Percentiles rank a stretch among this genome's conserved stretches.
phyloP scores from a whole-genome alignment of 2,329 filamentous ascomycete genomes.

The Penicillium aurantiogriseum region DNA sequence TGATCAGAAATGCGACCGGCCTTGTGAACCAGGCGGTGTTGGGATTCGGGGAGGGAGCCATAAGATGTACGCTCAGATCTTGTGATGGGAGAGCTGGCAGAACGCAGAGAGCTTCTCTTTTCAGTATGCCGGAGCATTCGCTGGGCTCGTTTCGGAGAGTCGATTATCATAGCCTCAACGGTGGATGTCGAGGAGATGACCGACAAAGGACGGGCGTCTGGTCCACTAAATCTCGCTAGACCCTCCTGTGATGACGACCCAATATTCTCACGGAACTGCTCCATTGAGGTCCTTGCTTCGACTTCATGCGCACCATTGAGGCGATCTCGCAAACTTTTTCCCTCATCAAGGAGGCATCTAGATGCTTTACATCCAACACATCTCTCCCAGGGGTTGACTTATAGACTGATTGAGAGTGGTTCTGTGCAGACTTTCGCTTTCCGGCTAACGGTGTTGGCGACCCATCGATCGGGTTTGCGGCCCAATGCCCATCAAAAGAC shows the following conservation, averaged over 20 bases:
- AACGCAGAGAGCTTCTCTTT: constrained; percentile 53
- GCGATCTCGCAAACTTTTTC: constrained; percentile 35
- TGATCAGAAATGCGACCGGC: constrained; percentile 50
- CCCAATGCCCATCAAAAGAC: constrained; percentile 62
- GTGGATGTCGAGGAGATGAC: constrained; percentile 54
- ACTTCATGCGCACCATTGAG: constrained; percentile 30
- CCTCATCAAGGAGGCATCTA: constrained; percentile 26
- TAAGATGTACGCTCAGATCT: constrained; percentile 48
- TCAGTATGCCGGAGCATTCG: constrained; percentile 54
- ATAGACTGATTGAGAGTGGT: neutral
- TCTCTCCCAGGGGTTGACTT: neutral
- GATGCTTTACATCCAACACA: constrained; percentile 15
- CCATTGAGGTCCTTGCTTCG: constrained; percentile 41
- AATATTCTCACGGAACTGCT: constrained; percentile 51
- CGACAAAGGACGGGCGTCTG: constrained; percentile 47
- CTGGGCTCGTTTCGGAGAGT: constrained; percentile 47
- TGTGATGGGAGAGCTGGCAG: constrained; percentile 46
- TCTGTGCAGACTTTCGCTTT: constrained; percentile 11
- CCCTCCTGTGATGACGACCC: constrained; percentile 48
- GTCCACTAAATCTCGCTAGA: constrained; percentile 24
- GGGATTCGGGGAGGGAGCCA: constrained; percentile 43
- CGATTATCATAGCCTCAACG: constrained; percentile 56
- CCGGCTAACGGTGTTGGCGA: constrained; percentile 17
- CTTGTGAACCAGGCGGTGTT: constrained; percentile 53
- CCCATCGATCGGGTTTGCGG: constrained; percentile 12